These are phyloP conservation scores for Lipomyces yarrowii DNA, from an alignment of 1,139 yeast genomes.

Conservation along the genomic window DNA sequence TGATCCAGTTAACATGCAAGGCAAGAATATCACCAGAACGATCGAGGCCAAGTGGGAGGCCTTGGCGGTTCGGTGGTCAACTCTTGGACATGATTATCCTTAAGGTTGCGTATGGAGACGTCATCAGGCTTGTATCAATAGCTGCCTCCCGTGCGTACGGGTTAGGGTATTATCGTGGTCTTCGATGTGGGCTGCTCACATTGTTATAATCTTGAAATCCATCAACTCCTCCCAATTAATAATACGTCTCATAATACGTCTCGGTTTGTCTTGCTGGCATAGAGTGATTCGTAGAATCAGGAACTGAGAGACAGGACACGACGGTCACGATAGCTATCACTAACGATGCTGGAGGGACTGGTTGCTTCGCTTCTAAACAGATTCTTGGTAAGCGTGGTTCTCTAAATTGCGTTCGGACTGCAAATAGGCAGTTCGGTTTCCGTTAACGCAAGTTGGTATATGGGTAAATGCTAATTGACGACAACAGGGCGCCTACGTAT, in stretches of 20 bases:
- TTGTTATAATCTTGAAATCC: neutral
- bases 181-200: neutral
- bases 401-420: too few relatives aligned
- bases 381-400: constrained; percentile 43
- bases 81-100: too few relatives aligned
- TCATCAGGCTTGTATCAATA: neutral
- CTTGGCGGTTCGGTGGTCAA: too few relatives aligned
- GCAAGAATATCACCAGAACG: too few relatives aligned
- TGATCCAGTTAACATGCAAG: too few relatives aligned
- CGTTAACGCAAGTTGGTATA: neutral
- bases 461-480: neutral
- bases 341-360: constrained; percentile 52
- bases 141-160: neutral
- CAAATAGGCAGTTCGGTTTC: neutral
- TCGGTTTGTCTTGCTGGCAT: neutral
- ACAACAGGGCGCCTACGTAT: constrained; percentile 38
- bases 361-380: constrained; percentile 54
- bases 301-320: neutral
- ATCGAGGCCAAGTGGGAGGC: too few relatives aligned
- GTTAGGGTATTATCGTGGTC: neutral
- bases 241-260: neutral
- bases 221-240: neutral
- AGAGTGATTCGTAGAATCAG: neutral
- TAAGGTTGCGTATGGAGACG: neutral
- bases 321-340: neutral